Conservation (phyloP, 257 asterid species). For the Solanum bulbocastanum region DNA sequence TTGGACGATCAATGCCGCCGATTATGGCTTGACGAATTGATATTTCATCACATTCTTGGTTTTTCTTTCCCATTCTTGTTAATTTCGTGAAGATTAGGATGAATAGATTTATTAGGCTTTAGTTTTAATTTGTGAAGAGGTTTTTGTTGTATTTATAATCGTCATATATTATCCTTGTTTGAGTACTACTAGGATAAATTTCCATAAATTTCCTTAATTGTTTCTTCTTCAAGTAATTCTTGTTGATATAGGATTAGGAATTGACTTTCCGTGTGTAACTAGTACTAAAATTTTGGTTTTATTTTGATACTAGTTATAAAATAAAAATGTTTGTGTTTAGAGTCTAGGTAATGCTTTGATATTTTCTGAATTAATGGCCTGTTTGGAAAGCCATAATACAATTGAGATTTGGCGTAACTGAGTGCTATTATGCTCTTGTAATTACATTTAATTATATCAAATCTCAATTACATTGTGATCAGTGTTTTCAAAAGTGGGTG, state of each 20-base stretch:
- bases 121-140: not conserved
- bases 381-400: not conserved
- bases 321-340: not conserved
- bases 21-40: not conserved
- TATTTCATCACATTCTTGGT: not conserved
- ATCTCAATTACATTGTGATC: not conserved
- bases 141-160: not conserved
- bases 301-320: too few relatives aligned
- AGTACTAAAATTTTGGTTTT: not conserved
- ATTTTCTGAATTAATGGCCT: not conserved
- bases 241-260: not conserved
- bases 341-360: not conserved
- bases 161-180: not conserved
- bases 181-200: not conserved
- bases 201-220: not conserved
- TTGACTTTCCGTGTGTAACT: not conserved
- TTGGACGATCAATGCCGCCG: not conserved
- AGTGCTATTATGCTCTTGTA: accelerated
- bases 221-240: not conserved
- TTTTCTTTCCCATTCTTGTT: not conserved
- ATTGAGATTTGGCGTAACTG: not conserved
- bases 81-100: not conserved
- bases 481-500: too few relatives aligned
- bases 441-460: too few relatives aligned
- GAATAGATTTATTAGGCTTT: not conserved